phyloP scores from a whole-genome alignment of 2,329 filamentous ascomycete genomes.

The Cordyceps javanica region DNA sequence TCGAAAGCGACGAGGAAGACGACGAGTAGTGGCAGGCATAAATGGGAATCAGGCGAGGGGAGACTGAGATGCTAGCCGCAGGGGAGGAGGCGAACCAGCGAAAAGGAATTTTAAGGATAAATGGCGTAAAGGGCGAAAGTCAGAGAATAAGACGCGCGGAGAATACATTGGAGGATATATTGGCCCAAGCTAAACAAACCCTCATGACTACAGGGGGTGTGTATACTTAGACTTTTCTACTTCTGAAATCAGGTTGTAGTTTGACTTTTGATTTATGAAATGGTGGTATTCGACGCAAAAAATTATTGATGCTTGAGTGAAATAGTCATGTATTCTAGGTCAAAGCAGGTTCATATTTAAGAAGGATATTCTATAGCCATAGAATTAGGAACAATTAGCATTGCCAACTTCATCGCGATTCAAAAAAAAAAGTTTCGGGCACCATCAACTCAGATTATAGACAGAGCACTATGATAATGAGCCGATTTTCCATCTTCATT shows the following conservation, averaged over 20 bases:
- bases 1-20: slow-evolving; percentile 51
- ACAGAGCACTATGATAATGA: neutral
- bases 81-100: slow-evolving; percentile 17
- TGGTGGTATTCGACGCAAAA: neutral
- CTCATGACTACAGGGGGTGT: neutral
- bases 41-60: neutral
- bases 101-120: slow-evolving; percentile 18
- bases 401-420: neutral
- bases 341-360: neutral
- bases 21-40: slow-evolving; percentile 27
- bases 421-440: neutral
- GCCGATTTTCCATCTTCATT: neutral
- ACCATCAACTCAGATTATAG: neutral
- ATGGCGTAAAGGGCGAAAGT: neutral
- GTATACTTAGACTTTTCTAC: neutral
- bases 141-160: neutral
- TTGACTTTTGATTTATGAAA: neutral
- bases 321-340: neutral
- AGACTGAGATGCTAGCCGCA: neutral
- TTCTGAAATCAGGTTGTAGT: neutral
- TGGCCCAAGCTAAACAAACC: neutral
- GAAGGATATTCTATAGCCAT: neutral
- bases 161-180: neutral
- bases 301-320: neutral
- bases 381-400: too few relatives aligned